A percentile compares a stretch with the other conserved stretches of the same genome.
Conservation (phyloP, 352 stramenopile species). For the Pythium aristosporum region DNA sequence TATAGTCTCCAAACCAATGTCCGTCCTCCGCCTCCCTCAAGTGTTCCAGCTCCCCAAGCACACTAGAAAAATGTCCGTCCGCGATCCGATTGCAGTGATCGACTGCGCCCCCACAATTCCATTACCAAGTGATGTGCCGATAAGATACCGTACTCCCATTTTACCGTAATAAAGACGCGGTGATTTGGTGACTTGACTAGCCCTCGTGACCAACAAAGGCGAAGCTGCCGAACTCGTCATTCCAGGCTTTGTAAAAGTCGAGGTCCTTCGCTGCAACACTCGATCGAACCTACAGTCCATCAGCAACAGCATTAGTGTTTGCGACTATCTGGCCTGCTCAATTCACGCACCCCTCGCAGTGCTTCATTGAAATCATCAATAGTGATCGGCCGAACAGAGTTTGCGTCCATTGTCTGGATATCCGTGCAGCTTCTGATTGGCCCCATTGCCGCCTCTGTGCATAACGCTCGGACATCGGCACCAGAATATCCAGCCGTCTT, state of each 20-base stretch:
- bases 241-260: constrained; percentile 91
- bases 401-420: constrained; percentile 87
- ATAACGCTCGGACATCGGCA: constrained; percentile 97
- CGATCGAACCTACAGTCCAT: constrained; percentile 81
- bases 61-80: background rate
- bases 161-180: background rate
- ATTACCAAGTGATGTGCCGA: constrained; percentile 4
- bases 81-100: background rate
- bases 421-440: constrained; percentile 87
- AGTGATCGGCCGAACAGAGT: constrained; percentile 93
- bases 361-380: constrained; percentile 95
- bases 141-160: constrained; percentile 9
- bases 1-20: constrained; percentile 12
- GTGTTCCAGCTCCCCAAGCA: constrained; percentile 1
- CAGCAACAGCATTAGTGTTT: background rate
- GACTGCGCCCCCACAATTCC: background rate
- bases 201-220: constrained; percentile 71
- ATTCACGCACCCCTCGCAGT: constrained; percentile 66
- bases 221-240: constrained; percentile 92
- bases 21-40: background rate
- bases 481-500: constrained; percentile 94
- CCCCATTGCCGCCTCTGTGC: constrained; percentile 97
- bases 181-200: constrained; percentile 10
- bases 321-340: background rate
- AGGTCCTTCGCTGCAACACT: constrained; percentile 96